A percentile compares a stretch with the other conserved stretches of the same genome.
Evolutionary conservation across 495 filamentous ascomycete species (phyloP).

Genomic region (Xylaria curta): DNA sequence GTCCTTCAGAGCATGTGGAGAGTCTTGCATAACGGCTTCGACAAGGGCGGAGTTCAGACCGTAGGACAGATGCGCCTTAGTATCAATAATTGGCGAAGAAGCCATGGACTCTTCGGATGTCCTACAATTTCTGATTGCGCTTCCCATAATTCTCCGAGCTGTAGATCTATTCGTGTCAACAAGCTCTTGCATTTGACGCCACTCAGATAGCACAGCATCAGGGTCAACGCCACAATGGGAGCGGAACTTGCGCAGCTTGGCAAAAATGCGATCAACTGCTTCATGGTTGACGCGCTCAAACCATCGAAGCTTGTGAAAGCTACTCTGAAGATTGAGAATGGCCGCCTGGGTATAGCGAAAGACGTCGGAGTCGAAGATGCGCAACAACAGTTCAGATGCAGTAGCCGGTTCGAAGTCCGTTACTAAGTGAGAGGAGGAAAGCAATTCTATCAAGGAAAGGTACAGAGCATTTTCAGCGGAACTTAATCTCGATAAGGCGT

Average conservation of each 20-base stretch:
- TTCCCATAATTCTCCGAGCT: not conserved
- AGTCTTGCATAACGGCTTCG: not conserved
- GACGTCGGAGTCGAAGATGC: not conserved
- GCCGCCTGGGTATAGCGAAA: not conserved
- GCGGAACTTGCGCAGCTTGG: slow-evolving; percentile 2
- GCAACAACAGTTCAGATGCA: not conserved
- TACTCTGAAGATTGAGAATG: not conserved
- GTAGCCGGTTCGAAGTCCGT: not conserved
- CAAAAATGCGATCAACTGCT: not conserved
- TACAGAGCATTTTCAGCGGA: slow-evolving; percentile 5
- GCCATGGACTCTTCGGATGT: not conserved
- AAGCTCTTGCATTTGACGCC: slow-evolving; percentile 3
- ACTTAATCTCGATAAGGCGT: not conserved
- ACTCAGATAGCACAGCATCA: slow-evolving; percentile 4
- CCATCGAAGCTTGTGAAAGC: slow-evolving; percentile 2
- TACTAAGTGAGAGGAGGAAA: not conserved
- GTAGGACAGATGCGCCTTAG: not conserved
- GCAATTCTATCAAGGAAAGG: slow-evolving; percentile 1
- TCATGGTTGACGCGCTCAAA: slow-evolving; percentile 20
- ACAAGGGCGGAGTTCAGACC: not conserved
- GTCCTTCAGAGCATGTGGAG: not conserved
- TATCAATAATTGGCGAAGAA: not conserved
- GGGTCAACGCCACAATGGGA: not conserved
- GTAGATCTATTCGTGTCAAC: not conserved
- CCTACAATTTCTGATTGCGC: not conserved